These are phyloP conservation scores for Podaxis pistillaris DNA, from an alignment of 768 basidiomycete genomes.

Conservation along the genomic window DNA sequence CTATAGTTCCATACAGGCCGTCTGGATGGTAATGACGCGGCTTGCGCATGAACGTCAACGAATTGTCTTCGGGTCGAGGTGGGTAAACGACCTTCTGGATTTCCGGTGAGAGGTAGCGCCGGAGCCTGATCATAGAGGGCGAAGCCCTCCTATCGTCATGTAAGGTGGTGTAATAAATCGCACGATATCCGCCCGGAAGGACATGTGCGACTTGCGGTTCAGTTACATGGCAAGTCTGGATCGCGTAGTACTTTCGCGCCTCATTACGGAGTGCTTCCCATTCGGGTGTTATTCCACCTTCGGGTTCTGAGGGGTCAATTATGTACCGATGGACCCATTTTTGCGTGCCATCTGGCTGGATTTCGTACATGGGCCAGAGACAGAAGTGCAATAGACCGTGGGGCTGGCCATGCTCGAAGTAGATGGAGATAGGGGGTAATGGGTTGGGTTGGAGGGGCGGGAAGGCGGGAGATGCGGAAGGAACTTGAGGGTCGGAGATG, in stretches of 20 bases:
- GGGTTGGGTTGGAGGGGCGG: conserved; percentile 21
- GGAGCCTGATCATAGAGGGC: conserved; percentile 33
- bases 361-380: conserved; percentile 19
- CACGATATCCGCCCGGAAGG: conserved; percentile 42
- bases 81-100: conserved; percentile 6
- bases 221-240: conserved; percentile 20
- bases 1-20: conserved; percentile 9
- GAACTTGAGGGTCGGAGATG: conserved; percentile 11
- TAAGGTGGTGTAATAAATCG: conserved; percentile 38
- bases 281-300: conserved; percentile 20
- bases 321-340: conserved; percentile 1
- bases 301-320: conserved; percentile 19
- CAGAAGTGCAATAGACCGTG: conserved; percentile 32
- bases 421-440: conserved; percentile 41
- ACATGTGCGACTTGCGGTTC: conserved; percentile 29
- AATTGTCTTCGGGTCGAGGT: conserved; percentile 4
- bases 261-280: conserved; percentile 18
- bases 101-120: conserved; percentile 35
- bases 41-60: conserved; percentile 6
- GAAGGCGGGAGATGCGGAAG: conserved; percentile 16
- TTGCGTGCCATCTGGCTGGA: conserved; percentile 5
- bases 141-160: conserved; percentile 30
- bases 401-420: conserved; percentile 27
- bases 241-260: background rate
- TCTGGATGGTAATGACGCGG: background rate